A percentile compares a stretch with the other conserved stretches of the same genome.
Conservation (phyloP, 2,329 filamentous ascomycete species). For the Fusarium sp. region DNA sequence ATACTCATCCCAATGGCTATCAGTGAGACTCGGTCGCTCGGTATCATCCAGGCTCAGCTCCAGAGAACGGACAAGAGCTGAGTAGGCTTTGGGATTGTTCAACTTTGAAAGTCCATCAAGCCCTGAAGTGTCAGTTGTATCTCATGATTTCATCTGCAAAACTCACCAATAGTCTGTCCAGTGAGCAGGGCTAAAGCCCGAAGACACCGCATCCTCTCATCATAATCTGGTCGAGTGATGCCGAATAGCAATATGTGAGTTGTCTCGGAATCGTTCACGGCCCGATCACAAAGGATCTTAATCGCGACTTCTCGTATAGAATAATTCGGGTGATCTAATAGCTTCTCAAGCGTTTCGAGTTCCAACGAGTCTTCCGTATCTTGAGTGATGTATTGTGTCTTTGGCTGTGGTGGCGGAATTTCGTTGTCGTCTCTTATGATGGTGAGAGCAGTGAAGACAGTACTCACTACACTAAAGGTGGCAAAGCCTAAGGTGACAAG, state of each 20-base stretch:
- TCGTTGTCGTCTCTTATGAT: constrained; percentile 72
- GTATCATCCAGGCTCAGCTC: constrained; percentile 64
- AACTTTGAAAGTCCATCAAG: constrained; percentile 56
- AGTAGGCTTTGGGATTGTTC: constrained; percentile 62
- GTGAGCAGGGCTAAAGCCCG: constrained; percentile 67
- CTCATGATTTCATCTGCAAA: background rate
- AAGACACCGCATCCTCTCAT: constrained; percentile 66
- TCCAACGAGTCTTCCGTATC: constrained; percentile 79
- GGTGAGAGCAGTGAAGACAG: constrained; percentile 68
- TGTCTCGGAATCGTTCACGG: constrained; percentile 66
- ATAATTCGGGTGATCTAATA: constrained; percentile 77
- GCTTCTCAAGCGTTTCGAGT: constrained; percentile 71
- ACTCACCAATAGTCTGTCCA: constrained; percentile 50
- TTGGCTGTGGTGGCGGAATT: constrained; percentile 71
- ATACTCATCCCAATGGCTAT: constrained; percentile 71
- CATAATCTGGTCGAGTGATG: constrained; percentile 68
- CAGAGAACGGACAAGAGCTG: constrained; percentile 69
- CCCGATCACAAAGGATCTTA: constrained; percentile 66
- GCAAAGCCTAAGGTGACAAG: constrained; percentile 66
- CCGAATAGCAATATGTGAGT: constrained; percentile 65
- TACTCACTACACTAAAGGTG: constrained; percentile 66
- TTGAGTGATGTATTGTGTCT: constrained; percentile 78
- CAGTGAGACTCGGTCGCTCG: constrained; percentile 61
- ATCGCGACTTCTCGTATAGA: constrained; percentile 76
- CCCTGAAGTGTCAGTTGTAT: constrained; percentile 42